These are phyloP conservation scores for Ajuga reptans DNA, from an alignment of 305 asterid species.

Conservation along the genomic window DNA sequence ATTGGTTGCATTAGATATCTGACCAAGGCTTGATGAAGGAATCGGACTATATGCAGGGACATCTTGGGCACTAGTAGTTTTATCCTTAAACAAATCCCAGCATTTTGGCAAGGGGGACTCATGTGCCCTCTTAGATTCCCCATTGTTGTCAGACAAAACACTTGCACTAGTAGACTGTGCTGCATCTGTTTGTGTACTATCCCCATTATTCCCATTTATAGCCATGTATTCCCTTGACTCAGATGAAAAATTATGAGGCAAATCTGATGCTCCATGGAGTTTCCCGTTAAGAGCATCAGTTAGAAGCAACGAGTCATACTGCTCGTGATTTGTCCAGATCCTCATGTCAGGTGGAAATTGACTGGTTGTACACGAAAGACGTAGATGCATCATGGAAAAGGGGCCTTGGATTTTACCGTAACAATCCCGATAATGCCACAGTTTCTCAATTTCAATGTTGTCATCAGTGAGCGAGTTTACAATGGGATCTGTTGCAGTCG, in stretches of 20 bases:
- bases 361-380: conserved; percentile 61
- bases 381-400: conserved; percentile 70
- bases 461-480: conserved; percentile 33
- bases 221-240: conserved; percentile 26
- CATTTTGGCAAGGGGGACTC: conserved; percentile 31
- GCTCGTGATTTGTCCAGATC: conserved; percentile 73
- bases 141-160: conserved; percentile 23
- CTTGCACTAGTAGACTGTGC: background rate
- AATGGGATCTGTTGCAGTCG: conserved; percentile 30
- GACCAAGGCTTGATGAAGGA: conserved; percentile 29
- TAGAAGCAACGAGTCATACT: conserved; percentile 52
- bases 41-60: conserved; percentile 21
- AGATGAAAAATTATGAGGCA: conserved; percentile 33
- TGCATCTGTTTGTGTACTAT: conserved; percentile 17
- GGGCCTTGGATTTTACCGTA: conserved; percentile 80
- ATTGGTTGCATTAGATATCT: conserved; percentile 20
- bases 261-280: conserved; percentile 45
- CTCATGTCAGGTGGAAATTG: conserved; percentile 70
- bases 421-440: conserved; percentile 87
- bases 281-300: conserved; percentile 51
- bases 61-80: conserved; percentile 30
- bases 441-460: conserved; percentile 52
- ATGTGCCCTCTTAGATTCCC: conserved; percentile 30
- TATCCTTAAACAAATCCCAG: conserved; percentile 49
- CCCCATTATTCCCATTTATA: conserved; percentile 20